Evolutionary conservation across 257 asterid genomes (phyloP).

Genomic region (Mitragyna speciosa): DNA sequence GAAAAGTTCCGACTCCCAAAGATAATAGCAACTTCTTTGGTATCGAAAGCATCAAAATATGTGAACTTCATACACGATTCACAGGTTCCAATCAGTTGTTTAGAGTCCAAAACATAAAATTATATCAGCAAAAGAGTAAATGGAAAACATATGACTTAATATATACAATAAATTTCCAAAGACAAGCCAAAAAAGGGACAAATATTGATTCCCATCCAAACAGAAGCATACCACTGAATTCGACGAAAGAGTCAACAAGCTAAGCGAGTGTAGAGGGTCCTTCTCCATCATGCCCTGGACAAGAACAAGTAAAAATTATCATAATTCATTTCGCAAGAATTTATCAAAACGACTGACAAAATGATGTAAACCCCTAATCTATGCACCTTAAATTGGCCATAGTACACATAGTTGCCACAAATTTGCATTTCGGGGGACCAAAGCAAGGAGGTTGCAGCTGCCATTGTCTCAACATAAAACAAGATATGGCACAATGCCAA

Average conservation of each 20-base stretch:
- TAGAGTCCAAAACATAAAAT: background rate
- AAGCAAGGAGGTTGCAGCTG: constrained; percentile 39
- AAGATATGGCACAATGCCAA: constrained; percentile 13
- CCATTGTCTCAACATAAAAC: constrained; percentile 30
- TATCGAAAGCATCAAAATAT: no score
- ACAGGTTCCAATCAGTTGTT: background rate
- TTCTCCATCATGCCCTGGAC: constrained; percentile 32
- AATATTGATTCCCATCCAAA: background rate
- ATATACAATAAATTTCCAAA: background rate
- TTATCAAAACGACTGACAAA: background rate
- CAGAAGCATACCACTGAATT: constrained; percentile 29
- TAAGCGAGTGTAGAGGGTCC: constrained; percentile 20
- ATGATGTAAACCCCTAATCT: background rate
- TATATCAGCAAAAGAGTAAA: background rate
- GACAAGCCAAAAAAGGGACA: background rate
- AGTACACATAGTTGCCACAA: constrained; percentile 19
- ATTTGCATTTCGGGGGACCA: constrained; percentile 28
- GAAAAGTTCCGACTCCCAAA: constrained; percentile 7
- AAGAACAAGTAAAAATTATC: background rate
- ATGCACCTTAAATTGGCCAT: constrained; percentile 34
- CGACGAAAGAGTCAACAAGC: constrained; percentile 24
- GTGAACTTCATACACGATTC: background rate
- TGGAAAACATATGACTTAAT: background rate
- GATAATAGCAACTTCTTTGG: background rate
- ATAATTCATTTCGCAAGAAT: background rate